phyloP scores from a whole-genome alignment of 2,329 filamentous ascomycete species.

The Colletotrichum cereale region DNA sequence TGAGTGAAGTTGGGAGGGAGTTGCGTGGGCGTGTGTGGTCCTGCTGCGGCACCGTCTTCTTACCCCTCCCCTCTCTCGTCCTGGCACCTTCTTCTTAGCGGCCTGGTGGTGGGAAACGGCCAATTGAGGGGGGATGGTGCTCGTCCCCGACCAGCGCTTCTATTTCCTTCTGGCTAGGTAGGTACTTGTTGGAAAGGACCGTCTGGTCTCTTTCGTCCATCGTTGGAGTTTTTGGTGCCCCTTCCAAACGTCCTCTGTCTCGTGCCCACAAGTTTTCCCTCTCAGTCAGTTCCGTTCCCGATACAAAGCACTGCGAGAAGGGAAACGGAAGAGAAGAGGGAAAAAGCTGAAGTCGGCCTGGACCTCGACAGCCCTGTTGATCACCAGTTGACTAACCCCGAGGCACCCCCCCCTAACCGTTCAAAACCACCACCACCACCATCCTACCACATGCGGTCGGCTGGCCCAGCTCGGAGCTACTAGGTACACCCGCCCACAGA shows the following conservation, averaged over 20 bases:
- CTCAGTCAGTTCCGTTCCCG: slow-evolving; percentile 23
- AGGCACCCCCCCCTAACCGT: slow-evolving; percentile 23
- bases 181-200: slow-evolving; percentile 28
- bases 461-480: slow-evolving; percentile 39
- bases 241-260: slow-evolving; percentile 33
- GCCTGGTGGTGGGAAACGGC: slow-evolving; percentile 21
- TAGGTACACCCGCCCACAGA: slow-evolving; percentile 42
- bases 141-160: slow-evolving; percentile 39
- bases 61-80: slow-evolving; percentile 32
- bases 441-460: slow-evolving; percentile 36
- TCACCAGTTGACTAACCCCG: slow-evolving; percentile 36
- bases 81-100: slow-evolving; percentile 37
- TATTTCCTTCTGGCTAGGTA: slow-evolving; percentile 20
- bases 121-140: slow-evolving; percentile 29
- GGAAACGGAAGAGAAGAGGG: slow-evolving; percentile 3
- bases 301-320: slow-evolving; percentile 24
- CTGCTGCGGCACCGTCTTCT: slow-evolving; percentile 5
- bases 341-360: slow-evolving; percentile 33
- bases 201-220: slow-evolving; percentile 38
- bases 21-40: slow-evolving; percentile 15
- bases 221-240: slow-evolving; percentile 28
- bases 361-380: slow-evolving; percentile 37
- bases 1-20: slow-evolving; percentile 22
- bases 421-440: slow-evolving; percentile 31
- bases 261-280: slow-evolving; percentile 38